Evolutionary conservation across 495 filamentous ascomycete species (phyloP), one percentile per base, ranked within the genome.

Genomic region (Bacidia gigantensis): DNA sequence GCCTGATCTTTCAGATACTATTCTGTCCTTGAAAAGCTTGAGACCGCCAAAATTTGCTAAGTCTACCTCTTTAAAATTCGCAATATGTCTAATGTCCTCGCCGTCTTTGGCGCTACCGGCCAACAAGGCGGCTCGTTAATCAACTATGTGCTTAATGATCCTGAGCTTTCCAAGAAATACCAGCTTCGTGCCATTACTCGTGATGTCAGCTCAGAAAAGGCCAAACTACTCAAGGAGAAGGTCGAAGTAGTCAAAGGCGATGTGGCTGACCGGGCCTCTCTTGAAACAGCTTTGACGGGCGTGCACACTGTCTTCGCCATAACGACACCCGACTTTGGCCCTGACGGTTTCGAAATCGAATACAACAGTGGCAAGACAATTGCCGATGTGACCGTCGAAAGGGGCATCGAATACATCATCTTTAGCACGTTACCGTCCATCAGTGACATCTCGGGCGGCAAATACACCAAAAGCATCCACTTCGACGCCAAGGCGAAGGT

Each of bases 51-150:
- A n/a, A n/a, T n/a, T n/a, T n/a, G n/a, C n/a, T n/a, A n/a, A n/a
- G n/a, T n/a, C n/a, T n/a, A n/a, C n/a, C n/a, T n/a, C n/a, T n/a
- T n/a, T n/a, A n/a, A n/a, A n/a, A n/a, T n/a, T n/a, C n/a, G n/a
- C n/a, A 35, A 52, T 17, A 70, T 70, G 68, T 58, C 65, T 20
- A 72, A 75, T 44, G 49, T 74, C 48, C 64, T 83, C 57, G 72
- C 72, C 26, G 69, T 85, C 26, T 80, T 82, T 54, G 79, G 79
- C 11, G 75, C 77, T 10, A 83, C 81, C 17, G 79, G 81, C 59
- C 64, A 73, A 14, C 81, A 83, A 60, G 81, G 81, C 29, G 65
- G 73, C 26, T 80, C 77, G 2, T 69, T 84, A 39, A 64, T 82
- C 54, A 64, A 70, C 54, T 52, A 57, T 21, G 64, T 83, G 18